These are phyloP conservation scores for Geosmithia putterillii DNA, from an alignment of 2,329 filamentous ascomycete species.

Conservation along the genomic window DNA sequence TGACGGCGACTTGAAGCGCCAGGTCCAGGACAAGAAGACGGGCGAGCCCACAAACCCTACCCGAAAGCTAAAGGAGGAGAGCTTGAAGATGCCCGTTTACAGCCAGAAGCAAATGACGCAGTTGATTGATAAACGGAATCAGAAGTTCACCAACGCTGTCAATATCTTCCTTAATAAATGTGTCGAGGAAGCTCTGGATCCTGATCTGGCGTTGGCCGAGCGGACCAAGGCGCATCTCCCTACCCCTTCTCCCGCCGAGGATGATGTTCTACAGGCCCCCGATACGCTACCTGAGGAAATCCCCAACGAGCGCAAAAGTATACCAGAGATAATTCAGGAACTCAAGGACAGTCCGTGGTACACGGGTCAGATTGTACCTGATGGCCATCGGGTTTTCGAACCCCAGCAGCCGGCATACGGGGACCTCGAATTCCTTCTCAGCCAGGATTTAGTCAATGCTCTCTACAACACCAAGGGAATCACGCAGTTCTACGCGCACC, in stretches of 20 bases:
- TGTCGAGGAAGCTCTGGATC: conserved; percentile 49
- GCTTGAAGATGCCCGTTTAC: conserved; percentile 83
- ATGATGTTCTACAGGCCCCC: conserved; percentile 15
- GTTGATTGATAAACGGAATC: conserved; percentile 81
- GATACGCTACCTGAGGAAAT: conserved; percentile 55
- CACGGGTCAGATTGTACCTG: conserved; percentile 80
- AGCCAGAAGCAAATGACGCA: conserved; percentile 85
- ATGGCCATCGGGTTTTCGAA: conserved; percentile 85
- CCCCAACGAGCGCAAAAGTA: conserved; percentile 64
- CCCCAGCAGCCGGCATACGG: conserved; percentile 72
- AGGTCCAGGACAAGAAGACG: conserved; percentile 60
- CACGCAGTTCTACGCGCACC: conserved; percentile 77
- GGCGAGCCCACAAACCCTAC: conserved; percentile 58
- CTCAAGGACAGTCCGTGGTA: conserved; percentile 81
- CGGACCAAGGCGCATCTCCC: conserved; percentile 52
- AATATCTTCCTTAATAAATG: conserved; percentile 69
- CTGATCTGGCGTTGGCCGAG: conserved; percentile 50
- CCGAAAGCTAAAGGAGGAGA: conserved; percentile 60
- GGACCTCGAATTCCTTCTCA: conserved; percentile 74
- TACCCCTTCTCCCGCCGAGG: conserved; percentile 31
- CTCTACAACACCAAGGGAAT: conserved; percentile 88
- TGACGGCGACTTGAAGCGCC: conserved; percentile 78
- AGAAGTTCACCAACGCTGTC: conserved; percentile 67
- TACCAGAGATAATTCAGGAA: conserved; percentile 76
- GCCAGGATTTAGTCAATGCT: conserved; percentile 88